Percentiles rank a stretch among this genome's conserved stretches.
Conservation (phyloP, 495 filamentous ascomycete species). For the Penicillium coffeae region DNA sequence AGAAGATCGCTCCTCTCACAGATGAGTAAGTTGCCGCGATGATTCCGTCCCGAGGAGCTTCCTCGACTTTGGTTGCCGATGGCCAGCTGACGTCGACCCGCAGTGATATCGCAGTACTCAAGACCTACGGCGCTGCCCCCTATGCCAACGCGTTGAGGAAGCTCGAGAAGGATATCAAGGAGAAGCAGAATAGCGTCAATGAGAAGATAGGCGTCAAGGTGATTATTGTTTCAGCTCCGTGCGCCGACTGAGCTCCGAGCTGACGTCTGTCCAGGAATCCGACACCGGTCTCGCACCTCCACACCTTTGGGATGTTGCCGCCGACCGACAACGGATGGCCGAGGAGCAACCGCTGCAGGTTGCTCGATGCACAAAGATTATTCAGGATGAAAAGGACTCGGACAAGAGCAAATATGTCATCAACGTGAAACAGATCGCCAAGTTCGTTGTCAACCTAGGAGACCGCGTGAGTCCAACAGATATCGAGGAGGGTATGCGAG, state of each 20-base stretch:
- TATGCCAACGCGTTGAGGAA: constrained; percentile 90
- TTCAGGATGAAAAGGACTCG: constrained; percentile 90
- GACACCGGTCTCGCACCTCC: constrained; percentile 97
- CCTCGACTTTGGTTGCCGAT: constrained; percentile 4
- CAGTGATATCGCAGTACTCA: constrained; percentile 98
- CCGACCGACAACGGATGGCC: constrained; percentile 94
- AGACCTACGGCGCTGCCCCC: constrained; percentile 96
- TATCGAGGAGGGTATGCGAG: constrained; percentile 98
- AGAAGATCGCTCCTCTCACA: constrained; percentile 95
- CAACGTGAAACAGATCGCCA: constrained; percentile 99
- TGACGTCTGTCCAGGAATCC: constrained; percentile 67
- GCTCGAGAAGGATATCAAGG: constrained; percentile 97
- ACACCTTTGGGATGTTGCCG: constrained; percentile 97
- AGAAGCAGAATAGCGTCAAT: constrained; percentile 91
- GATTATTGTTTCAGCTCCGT: constrained; percentile 17
- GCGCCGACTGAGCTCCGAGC: constrained; percentile 9
- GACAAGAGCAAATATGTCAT: constrained; percentile 99
- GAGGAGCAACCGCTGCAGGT: constrained; percentile 98
- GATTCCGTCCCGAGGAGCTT: neutral
- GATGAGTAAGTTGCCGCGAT: constrained; percentile 70
- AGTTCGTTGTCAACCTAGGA: constrained; percentile 97
- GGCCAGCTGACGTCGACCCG: constrained; percentile 22
- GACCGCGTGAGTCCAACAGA: constrained; percentile 96
- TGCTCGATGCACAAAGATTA: constrained; percentile 98
- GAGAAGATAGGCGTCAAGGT: constrained; percentile 91